These are phyloP conservation scores for Candida peoriensis DNA, from an alignment of 805 yeast genomes.

Conservation along the genomic window DNA sequence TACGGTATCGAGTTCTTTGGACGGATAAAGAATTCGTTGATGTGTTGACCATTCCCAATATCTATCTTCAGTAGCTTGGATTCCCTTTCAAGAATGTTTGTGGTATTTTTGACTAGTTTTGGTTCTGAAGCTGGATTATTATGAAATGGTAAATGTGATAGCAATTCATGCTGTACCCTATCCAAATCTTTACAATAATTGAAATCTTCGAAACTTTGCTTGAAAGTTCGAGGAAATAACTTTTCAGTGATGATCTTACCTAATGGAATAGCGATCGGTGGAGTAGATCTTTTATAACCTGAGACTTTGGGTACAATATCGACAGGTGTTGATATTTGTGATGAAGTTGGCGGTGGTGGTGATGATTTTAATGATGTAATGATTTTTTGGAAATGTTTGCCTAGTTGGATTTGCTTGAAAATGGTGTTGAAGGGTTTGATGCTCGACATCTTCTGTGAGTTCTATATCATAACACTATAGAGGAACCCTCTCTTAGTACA, in stretches of 20 bases:
- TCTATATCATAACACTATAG: too few species aligned
- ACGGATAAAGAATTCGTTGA: constrained; percentile 72
- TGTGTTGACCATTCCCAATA: constrained; percentile 43
- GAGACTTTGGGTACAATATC: not conserved
- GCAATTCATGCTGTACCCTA: constrained; percentile 41
- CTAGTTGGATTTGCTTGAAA: constrained; percentile 1
- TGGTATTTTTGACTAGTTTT: constrained; percentile 12
- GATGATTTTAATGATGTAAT: not conserved
- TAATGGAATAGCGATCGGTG: constrained; percentile 66
- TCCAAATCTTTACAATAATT: constrained; percentile 31
- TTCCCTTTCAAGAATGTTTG: constrained; percentile 8
- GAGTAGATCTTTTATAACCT: constrained; percentile 46
- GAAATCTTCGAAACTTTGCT: constrained; percentile 52
- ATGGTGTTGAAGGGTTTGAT: constrained; percentile 2
- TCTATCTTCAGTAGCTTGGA: constrained; percentile 31
- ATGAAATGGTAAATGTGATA: constrained; percentile 41
- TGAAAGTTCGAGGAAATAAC: constrained; percentile 52
- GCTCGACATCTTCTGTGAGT: too few species aligned
- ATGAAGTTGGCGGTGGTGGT: not conserved
- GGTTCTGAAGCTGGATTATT: constrained; percentile 24
- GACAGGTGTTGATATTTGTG: not conserved
- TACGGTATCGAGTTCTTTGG: constrained; percentile 35
- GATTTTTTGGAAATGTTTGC: constrained; percentile 3
- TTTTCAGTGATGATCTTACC: constrained; percentile 39
- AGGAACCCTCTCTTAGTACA: too few species aligned